Conservation (phyloP, 129 eudicot genomes). For the Chrysanthemum makinoi region DNA sequence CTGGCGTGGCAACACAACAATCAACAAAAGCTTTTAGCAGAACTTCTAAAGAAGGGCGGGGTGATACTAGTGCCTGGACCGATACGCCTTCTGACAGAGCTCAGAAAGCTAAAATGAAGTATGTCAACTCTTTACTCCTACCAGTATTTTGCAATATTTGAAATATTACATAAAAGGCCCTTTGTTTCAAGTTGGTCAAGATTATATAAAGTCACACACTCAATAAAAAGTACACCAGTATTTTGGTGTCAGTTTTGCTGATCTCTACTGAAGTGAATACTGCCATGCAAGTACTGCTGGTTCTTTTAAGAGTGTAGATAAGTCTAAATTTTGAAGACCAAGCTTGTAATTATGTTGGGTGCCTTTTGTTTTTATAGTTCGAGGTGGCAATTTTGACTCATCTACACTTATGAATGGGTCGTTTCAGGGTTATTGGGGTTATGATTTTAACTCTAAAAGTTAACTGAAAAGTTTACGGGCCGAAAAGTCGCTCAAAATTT, state of each 20-base stretch:
- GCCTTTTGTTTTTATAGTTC: no score
- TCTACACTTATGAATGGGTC: no score
- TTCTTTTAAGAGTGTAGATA: neutral
- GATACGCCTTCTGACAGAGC: constrained; percentile 92
- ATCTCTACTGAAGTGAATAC: neutral
- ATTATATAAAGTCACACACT: neutral
- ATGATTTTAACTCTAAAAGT: no score
- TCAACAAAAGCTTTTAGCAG: constrained; percentile 67
- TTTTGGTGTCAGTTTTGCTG: no score
- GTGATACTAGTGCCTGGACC: constrained; percentile 98
- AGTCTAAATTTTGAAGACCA: neutral
- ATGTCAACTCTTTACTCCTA: constrained; percentile 19
- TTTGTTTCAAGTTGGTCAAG: constrained; percentile 2
- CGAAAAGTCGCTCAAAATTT: no score
- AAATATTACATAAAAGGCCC: neutral
- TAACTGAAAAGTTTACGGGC: no score
- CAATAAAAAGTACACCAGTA: neutral
- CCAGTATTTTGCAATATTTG: constrained; percentile 4
- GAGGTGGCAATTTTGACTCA: neutral
- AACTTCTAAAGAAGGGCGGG: constrained; percentile 87
- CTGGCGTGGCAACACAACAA: constrained; percentile 78
- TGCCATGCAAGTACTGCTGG: neutral
- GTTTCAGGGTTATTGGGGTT: no score
- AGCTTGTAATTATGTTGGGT: no score
- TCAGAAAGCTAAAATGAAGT: constrained; percentile 93